Base-by-base conservation (phyloP, 163 green algal species). In the Scenedesmus sp. region DNA sequence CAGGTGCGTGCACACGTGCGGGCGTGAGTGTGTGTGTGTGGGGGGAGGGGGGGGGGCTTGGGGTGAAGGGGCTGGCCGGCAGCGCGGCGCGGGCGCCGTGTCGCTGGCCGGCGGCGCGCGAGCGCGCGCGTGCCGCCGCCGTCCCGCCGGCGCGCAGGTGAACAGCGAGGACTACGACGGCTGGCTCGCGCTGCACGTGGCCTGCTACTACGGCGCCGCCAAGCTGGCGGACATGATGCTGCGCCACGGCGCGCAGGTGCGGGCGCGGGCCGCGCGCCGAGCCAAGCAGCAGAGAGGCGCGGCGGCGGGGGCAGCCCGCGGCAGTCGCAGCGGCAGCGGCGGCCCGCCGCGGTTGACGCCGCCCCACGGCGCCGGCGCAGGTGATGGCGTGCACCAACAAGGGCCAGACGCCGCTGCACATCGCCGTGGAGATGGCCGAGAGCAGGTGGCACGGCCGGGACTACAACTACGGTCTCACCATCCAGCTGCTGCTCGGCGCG, bases 341-440 rank as follows among this genome's bases (percentile, higher is more conserved):
- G 3, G 54, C 54, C 24, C 17, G 54, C 0, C 50, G 51, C 15
- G 5, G 51, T 60, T 60, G 15, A 4, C 9, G 17, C 1, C 10
- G 14, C 4, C 13, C n/a, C 14, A 60, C 10, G 10, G 17, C 2
- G 17, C 15, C 28, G 17, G 51, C 51, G 34, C 70, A 78, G 70
- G 71, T 79, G 15, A 71, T 60, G 36, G 26, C 58, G 3, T 28
- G 29, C 36, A n/a, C n/a, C n/a, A n/a, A 39, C 50, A 81, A 81
- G 54, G 75, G 54, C n/a, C 75, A 83, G 75, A 77, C 75, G 18
- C 63, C 75, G 22, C 54, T 83, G 44, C 75, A 83, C 47, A 39
- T 83, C 3, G 75, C 75, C 20, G 75, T 83, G 0, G 75, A 83
- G 75, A 83, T 83, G 75, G 75, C 75, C 15, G 64, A 83, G 54